Percentiles rank a stretch among this genome's conserved stretches.
Conservation (phyloP, 1,284 basidiomycete species). For the Pterulicium gracile region DNA sequence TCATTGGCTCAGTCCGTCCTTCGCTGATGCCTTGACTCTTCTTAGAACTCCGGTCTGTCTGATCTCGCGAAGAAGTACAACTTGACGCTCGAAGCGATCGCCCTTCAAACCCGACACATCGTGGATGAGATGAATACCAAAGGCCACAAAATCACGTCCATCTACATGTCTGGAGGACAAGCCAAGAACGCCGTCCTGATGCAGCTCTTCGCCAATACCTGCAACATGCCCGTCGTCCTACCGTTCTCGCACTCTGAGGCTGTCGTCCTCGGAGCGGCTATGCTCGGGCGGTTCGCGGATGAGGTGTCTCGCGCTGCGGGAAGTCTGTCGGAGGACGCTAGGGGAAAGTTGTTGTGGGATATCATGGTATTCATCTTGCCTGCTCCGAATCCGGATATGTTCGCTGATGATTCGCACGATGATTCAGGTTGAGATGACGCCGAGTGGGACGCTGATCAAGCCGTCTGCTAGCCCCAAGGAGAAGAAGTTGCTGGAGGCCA, state of each 20-base stretch:
- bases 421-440: slow-evolving; percentile 81
- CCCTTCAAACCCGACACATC: slow-evolving; percentile 93
- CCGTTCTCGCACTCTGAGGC: slow-evolving; percentile 72
- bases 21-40: no score
- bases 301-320: slow-evolving; percentile 32
- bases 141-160: slow-evolving; percentile 77
- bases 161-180: slow-evolving; percentile 93
- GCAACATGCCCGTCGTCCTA: slow-evolving; percentile 76
- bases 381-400: slow-evolving; percentile 14
- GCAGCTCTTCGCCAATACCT: slow-evolving; percentile 83
- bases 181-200: slow-evolving; percentile 79
- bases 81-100: slow-evolving; percentile 88
- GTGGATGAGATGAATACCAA: slow-evolving; percentile 82
- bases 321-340: slow-evolving; percentile 34
- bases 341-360: slow-evolving; percentile 74
- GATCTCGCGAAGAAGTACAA: slow-evolving; percentile 91
- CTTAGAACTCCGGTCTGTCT: slow-evolving; percentile 50
- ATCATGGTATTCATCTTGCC: slow-evolving; percentile 68
- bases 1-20: no score
- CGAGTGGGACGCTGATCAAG: slow-evolving; percentile 65
- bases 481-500: slow-evolving; percentile 74
- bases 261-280: slow-evolving; percentile 88
- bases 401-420: neutral
- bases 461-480: slow-evolving; percentile 56
- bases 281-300: slow-evolving; percentile 85